Base-by-base conservation (phyloP, 768 basidiomycete species). In the Trametes coccinea region DNA sequence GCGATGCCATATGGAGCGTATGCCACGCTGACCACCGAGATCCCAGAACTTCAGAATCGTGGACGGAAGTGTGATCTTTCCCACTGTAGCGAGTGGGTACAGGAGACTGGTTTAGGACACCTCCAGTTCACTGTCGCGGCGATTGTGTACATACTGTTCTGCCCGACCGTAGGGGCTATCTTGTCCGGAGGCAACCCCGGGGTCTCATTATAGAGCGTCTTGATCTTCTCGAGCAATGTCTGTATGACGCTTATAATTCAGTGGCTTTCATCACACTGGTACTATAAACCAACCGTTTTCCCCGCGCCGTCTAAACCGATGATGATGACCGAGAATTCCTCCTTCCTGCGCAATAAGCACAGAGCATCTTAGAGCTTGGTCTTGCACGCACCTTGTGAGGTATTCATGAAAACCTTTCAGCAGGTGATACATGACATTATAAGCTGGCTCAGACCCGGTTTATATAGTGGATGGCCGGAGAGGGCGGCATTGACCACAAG, bases 41-140 rank as follows among this genome's bases (percentile, higher is more conserved):
- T 99, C 97, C 87, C 94, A 97, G 80, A 98, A 98, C 70, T 93
- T 92, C 30, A 98, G 84, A 31, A 96, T 90, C 0, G 94, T 95
- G 0, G 95, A 96, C 0, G 97, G 93, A 4, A 99, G 82, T 0
- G 87, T 88, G 61, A 98, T 95, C 72, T 92, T 93, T 41, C 96
- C 97, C 74, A 91, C 96, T 97, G 68, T 14, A 53, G 17, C n/a
- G 41, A 5, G 9, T 30, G 39, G 39, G 46, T 31, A 39, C 13
- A 17, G 11, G 16, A 22, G n/a, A 46, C 22, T 16, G 9, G 22
- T 22, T 46, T 4, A 45, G 44, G 22, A 45, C 45, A 46, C 22
- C 22, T 10, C 2, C 16, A 22, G 16, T 3, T 4, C 45, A 17
- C 10, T 10, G 7, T 9, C 45, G 22, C 1, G 7, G 4, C n/a